Evolutionary conservation across 306 rosid genomes (phyloP).

Genomic region (Senna siamea): DNA sequence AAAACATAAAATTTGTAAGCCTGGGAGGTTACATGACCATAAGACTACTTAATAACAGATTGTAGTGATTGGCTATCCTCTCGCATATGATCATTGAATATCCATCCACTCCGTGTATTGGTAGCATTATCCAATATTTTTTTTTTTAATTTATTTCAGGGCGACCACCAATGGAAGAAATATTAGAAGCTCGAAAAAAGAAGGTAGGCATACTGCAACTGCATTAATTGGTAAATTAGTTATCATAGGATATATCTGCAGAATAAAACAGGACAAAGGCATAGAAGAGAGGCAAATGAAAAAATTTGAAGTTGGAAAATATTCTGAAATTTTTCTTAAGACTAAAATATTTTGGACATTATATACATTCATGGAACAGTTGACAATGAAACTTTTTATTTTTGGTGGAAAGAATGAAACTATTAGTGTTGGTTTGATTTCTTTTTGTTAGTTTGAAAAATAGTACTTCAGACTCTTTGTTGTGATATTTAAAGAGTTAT

Average conservation of each 20-base stretch:
- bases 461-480: background rate
- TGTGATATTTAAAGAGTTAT: background rate
- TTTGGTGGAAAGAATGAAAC: background rate
- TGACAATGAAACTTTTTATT: background rate
- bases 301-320: background rate
- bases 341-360: conserved; percentile 15
- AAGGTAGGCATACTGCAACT: conserved; percentile 57
- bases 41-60: background rate
- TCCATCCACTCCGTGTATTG: background rate
- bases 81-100: background rate
- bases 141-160: conserved; percentile 55
- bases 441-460: background rate
- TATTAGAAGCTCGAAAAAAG: conserved; percentile 64
- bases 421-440: background rate
- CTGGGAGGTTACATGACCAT: conserved; percentile 2
- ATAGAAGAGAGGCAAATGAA: background rate
- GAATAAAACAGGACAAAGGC: conserved; percentile 2
- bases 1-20: background rate
- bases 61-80: conserved; percentile 1
- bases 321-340: background rate
- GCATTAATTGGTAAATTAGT: conserved; percentile 8
- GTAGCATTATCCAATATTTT: background rate
- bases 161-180: conserved; percentile 76
- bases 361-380: conserved; percentile 5
- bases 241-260: conserved; percentile 8